These are phyloP conservation scores for Daldinia bambusicola DNA, from an alignment of 495 filamentous ascomycete genomes.

Conservation along the genomic window DNA sequence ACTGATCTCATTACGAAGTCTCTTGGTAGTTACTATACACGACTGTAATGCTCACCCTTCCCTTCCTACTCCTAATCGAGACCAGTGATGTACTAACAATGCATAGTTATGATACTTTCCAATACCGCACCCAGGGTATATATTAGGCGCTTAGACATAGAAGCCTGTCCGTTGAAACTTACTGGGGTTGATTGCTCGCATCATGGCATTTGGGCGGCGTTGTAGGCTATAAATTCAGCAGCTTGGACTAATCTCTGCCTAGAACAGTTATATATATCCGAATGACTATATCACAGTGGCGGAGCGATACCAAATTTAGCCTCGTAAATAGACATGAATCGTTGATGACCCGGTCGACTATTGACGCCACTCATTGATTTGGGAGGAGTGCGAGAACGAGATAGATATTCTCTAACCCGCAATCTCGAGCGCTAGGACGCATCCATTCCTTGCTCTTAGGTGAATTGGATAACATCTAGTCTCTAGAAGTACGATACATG, in stretches of 20 bases:
- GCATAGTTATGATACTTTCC: constrained; percentile 78
- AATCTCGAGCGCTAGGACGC: neutral
- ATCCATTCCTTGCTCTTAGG: neutral
- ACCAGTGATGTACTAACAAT: constrained; percentile 18
- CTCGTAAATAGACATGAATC: constrained; percentile 30
- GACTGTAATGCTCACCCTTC: constrained; percentile 62
- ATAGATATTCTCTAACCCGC: neutral
- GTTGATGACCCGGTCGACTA: constrained; percentile 17
- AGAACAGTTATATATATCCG: constrained; percentile 39
- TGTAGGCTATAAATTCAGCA: constrained; percentile 45
- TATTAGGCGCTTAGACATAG: constrained; percentile 59
- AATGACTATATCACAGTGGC: constrained; percentile 39
- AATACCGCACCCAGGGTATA: constrained; percentile 82
- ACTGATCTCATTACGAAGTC: constrained; percentile 75
- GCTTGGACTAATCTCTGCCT: constrained; percentile 44
- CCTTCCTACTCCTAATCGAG: neutral
- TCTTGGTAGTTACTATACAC: constrained; percentile 79
- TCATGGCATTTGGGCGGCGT: constrained; percentile 52
- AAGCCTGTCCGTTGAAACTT: constrained; percentile 23
- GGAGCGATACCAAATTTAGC: constrained; percentile 27
- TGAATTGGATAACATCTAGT: neutral
- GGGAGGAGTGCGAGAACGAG: neutral
- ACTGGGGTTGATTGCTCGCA: constrained; percentile 44
- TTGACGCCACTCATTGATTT: neutral
- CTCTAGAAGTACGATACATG: constrained; percentile 3